A percentile compares a stretch with the other conserved stretches of the same genome.
Evolutionary conservation across 2,329 filamentous ascomycete species (phyloP).

Genomic region (Fusarium pseudograminearum): DNA sequence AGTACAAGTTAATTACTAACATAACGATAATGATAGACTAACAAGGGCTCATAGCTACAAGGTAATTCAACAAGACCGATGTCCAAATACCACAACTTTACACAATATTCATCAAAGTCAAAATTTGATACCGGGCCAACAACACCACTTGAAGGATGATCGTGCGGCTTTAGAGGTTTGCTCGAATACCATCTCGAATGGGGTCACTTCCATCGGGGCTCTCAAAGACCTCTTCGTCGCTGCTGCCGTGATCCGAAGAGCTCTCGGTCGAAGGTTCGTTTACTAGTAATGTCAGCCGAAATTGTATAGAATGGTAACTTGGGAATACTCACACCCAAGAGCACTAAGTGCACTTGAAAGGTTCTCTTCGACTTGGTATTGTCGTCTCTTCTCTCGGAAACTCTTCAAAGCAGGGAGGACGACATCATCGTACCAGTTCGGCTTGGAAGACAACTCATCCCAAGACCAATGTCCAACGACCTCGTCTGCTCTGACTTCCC

Average conservation of each 20-base stretch:
- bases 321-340: neutral
- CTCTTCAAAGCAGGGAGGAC: neutral
- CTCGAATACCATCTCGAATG: neutral
- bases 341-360: neutral
- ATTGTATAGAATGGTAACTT: neutral
- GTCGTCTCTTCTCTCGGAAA: neutral
- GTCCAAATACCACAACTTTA: neutral
- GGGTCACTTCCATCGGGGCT: neutral
- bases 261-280: neutral
- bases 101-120: neutral
- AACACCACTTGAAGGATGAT: neutral
- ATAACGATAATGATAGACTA: neutral
- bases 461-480: neutral
- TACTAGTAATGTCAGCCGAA: neutral
- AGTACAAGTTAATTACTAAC: neutral
- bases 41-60: neutral
- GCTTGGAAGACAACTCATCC: neutral
- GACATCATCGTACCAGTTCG: constrained; percentile 2
- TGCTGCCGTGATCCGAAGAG: neutral
- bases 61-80: neutral
- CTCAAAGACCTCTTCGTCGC: neutral
- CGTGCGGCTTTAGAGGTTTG: neutral
- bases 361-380: neutral
- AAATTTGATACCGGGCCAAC: no score
- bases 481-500: neutral